Base-by-base conservation (phyloP, 768 basidiomycete species). In the Collybia sordida region DNA sequence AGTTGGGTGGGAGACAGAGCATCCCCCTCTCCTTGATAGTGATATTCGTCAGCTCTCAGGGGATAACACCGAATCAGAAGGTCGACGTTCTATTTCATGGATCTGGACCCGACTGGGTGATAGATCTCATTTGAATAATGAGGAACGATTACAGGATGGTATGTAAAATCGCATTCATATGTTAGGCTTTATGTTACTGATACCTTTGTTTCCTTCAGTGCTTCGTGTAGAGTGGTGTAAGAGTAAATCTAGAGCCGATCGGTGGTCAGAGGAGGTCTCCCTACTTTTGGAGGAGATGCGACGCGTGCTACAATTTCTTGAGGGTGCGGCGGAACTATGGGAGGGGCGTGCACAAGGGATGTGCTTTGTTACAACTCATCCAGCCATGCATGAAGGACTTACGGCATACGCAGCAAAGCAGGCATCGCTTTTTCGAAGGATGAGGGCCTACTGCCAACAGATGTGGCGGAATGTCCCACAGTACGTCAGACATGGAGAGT, bases 71-170 rank as follows among this genome's bases (percentile, higher is more conserved):
- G 9, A 53, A 34, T 39, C 42, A 22, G 50, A 53, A 23, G 59
- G 55, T 2, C 12, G 25, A 11, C 45, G 43, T 11, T 50, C 18
- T 1, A 15, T 56, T 36, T 58, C 54, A 5, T 60, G 59, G 57
- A 56, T 60, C 22, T 60, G 59, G 59, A 52, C n/a, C 18, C 7
- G 34, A 27, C 37, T 56, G 18, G 57, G 57, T 19, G n/a, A n/a
- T n/a, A n/a, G n/a, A n/a, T 28, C 25, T 19, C 15, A 34, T 15
- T 44, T 40, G 14, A 19, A 49, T 5, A 39, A 47, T 23, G 40
- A 49, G 6, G 39, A 49, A 15, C 28, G 42, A 22, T 37, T 57
- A 19, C 56, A 57, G 19, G 54, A 60, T 38, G 46, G 56, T 55
- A 34, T 31, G n/a, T n/a, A n/a, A n/a, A n/a, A n/a, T n/a, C n/a